These are phyloP conservation scores for Xylaria castorea DNA, from an alignment of 495 filamentous ascomycete genomes.

Conservation along the genomic window DNA sequence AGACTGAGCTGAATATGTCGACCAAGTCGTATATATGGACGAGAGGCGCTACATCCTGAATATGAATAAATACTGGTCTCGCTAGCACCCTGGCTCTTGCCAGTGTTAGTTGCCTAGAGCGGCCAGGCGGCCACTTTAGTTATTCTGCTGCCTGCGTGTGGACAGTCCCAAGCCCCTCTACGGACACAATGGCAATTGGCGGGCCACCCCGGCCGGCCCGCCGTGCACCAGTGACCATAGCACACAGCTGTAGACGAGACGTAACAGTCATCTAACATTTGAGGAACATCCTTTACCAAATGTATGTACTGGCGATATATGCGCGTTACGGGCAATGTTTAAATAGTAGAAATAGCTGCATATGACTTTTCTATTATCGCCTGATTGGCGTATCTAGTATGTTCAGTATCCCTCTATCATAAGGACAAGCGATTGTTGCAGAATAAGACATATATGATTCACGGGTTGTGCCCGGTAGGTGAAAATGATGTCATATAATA, in stretches of 20 bases:
- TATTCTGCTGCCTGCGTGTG: constrained; percentile 41
- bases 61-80: not conserved
- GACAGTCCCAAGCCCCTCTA: not conserved
- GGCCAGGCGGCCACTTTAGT: constrained; percentile 25
- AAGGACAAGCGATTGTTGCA: constrained; percentile 7
- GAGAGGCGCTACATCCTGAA: not conserved
- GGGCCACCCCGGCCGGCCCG: not conserved
- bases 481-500: constrained; percentile 30
- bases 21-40: not conserved
- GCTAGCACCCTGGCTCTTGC: not conserved
- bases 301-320: not conserved
- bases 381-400: constrained; percentile 20
- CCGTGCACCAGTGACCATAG: not conserved
- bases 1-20: not conserved
- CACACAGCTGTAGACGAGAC: not conserved
- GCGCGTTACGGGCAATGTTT: not conserved
- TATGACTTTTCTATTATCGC: constrained; percentile 17
- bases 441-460: constrained; percentile 12
- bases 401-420: constrained; percentile 4
- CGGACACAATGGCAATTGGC: not conserved
- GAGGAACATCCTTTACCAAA: not conserved
- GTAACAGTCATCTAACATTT: not conserved
- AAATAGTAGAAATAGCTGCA: not conserved
- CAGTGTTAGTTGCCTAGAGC: constrained; percentile 22
- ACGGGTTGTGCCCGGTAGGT: constrained; percentile 23